Conservation (phyloP, 371 early-diverging fungal genomes). For the Lichtheimia ornata region DNA sequence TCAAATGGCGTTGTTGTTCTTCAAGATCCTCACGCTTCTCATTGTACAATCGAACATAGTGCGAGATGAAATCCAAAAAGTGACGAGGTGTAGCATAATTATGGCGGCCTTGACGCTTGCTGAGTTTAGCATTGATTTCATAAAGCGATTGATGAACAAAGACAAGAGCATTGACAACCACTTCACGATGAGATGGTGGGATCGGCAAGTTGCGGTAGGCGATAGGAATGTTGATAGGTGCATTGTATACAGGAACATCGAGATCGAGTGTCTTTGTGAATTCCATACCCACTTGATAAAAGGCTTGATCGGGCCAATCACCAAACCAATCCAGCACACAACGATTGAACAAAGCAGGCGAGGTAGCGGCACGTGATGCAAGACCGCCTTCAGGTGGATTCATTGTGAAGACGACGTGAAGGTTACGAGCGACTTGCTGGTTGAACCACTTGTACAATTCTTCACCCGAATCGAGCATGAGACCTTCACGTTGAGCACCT, state of each 20-base stretch:
- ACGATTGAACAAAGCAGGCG: conserved; percentile 99
- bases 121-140: conserved; percentile 82
- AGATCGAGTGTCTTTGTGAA: conserved; percentile 91
- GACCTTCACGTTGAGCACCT: conserved; percentile 90
- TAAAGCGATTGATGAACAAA: conserved; percentile 90
- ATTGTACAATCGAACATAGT: conserved; percentile 87
- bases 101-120: conserved; percentile 78
- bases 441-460: conserved; percentile 98
- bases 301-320: conserved; percentile 97
- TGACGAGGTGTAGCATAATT: conserved; percentile 96
- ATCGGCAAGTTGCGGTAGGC: conserved; percentile 76
- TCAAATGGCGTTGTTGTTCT: conserved; percentile 97
- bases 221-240: conserved; percentile 79
- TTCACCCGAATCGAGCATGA: conserved; percentile 92
- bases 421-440: conserved; percentile 92
- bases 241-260: conserved; percentile 69
- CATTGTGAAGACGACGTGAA: conserved; percentile 99
- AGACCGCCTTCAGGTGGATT: conserved; percentile 96
- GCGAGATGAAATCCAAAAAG: conserved; percentile 95
- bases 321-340: conserved; percentile 99
- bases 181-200: conserved; percentile 82
- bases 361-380: conserved; percentile 94
- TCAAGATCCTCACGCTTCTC: conserved; percentile 95
- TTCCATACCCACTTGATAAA: conserved; percentile 97
- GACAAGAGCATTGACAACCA: conserved; percentile 90